Evolutionary conservation across 1,139 yeast species (phyloP), one percentile per base, ranked within the genome.

Genomic region (Magnusiomyces starmeri): DNA sequence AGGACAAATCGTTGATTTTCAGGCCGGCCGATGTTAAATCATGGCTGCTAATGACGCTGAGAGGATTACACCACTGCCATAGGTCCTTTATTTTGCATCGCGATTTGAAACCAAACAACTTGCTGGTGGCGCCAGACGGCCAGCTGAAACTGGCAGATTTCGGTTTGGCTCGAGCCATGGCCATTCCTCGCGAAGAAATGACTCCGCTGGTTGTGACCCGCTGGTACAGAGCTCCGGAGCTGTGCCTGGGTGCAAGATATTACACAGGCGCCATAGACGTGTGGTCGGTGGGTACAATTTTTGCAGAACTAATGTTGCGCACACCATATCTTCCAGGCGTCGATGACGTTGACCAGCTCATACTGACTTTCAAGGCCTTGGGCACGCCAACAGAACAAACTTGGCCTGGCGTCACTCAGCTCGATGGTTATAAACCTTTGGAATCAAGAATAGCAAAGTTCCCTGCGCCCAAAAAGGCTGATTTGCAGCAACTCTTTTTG

Each of bases 141-240:
- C 82, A 85, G 59, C 72, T 92, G 58, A 92, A 92, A 67, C 78
- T 92, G 57, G 97, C 97, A 6, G 98, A 92, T 86, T 92, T 92
- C 73, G 98, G 98, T 61, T 75, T 92, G 50, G 97, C 97, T 0
- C 71, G 98, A 54, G 79, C 90, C 1, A 71, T 87, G 56, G 78
- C 82, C 41, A 84, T 89, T 1, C 84, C 85, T 52, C 92, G 86
- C 59, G 85, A 81, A 54, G 66, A 67, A 34, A 72, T 92, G 65
- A 86, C 97, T 0, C 85, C 95, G 0, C 90, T 90, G 58, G 98
- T 92, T 9, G 99, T 92, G 1, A 92, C 99, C 2, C 73, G 97
- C 56, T 92, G 98, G 98, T 92, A 92, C 69, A 73, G 97, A 52
- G 95, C 97, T 0, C 98, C 98, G 0, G 98, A 92, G 62, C 72